Evolutionary conservation across 176 grass and related monocot species (phyloP).

Genomic region (Carex cristatella): DNA sequence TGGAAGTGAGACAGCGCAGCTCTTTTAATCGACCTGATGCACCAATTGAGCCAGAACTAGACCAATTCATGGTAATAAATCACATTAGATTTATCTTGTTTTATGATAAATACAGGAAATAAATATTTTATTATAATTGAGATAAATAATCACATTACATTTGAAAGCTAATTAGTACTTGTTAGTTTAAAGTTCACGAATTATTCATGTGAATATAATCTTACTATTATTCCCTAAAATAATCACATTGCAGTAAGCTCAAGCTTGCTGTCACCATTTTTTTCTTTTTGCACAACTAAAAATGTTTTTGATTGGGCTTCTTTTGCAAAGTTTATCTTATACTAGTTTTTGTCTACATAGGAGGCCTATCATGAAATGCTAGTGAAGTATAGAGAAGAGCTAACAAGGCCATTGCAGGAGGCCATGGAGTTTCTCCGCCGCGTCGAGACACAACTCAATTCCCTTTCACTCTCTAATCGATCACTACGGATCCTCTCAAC

Average conservation of each 20-base stretch:
- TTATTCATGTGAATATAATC: background rate
- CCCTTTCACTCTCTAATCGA: conserved; percentile 78
- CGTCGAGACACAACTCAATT: conserved; percentile 84
- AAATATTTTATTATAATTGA: background rate
- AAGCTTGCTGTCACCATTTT: background rate
- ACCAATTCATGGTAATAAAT: conserved; percentile 85
- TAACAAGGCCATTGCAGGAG: conserved; percentile 86
- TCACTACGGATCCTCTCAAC: conserved; percentile 73
- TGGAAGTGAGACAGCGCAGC: conserved; percentile 67
- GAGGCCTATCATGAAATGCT: conserved; percentile 99
- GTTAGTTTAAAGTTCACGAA: background rate
- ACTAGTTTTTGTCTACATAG: conserved; percentile 23
- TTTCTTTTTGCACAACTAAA: background rate
- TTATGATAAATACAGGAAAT: background rate
- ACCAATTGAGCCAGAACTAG: conserved; percentile 77
- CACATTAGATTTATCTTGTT: background rate
- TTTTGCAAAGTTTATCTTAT: background rate
- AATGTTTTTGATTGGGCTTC: background rate
- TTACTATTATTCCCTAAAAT: background rate
- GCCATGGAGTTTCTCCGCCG: conserved; percentile 87
- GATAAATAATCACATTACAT: background rate
- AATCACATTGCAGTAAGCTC: background rate
- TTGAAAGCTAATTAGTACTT: background rate
- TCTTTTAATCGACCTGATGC: conserved; percentile 42
- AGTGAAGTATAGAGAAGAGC: conserved; percentile 93